Evolutionary conservation across 345 rosid species (phyloP).

Genomic region (Brassica nigra): DNA sequence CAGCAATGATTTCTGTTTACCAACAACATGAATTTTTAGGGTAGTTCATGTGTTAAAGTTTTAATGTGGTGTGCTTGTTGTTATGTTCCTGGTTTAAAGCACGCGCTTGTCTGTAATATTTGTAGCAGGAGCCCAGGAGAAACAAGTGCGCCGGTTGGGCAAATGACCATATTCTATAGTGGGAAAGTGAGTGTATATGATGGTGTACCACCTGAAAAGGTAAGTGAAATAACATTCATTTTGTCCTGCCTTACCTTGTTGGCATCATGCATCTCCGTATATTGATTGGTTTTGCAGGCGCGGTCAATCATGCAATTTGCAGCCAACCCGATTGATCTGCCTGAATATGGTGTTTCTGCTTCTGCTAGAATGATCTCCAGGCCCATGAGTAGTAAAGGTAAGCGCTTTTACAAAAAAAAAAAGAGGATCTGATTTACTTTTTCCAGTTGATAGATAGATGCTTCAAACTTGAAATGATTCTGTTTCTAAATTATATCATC

Average conservation of each 20-base stretch:
- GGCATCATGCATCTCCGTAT: slow-evolving; percentile 42
- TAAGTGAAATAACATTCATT: slow-evolving; percentile 48
- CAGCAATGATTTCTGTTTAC: background rate
- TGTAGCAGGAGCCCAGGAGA: slow-evolving; percentile 57
- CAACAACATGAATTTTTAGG: background rate
- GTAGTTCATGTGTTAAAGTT: background rate
- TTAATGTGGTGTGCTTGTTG: background rate
- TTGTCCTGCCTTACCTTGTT: slow-evolving; percentile 42
- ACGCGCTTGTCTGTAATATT: slow-evolving; percentile 19
- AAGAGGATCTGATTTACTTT: slow-evolving; percentile 15
- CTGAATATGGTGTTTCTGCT: slow-evolving; percentile 50
- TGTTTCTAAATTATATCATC: background rate
- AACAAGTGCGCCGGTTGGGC: slow-evolving; percentile 49
- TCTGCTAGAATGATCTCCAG: slow-evolving; percentile 47
- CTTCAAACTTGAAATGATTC: slow-evolving; percentile 21
- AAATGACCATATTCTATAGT: slow-evolving; percentile 91
- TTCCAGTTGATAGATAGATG: slow-evolving; percentile 7
- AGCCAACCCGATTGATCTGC: slow-evolving; percentile 58
- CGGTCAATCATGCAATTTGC: slow-evolving; percentile 82
- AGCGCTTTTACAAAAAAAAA: slow-evolving; percentile 28
- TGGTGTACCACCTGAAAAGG: slow-evolving; percentile 84
- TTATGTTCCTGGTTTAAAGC: background rate
- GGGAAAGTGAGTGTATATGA: slow-evolving; percentile 93
- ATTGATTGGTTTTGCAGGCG: slow-evolving; percentile 73
- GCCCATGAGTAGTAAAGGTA: slow-evolving; percentile 60